Percentiles rank a stretch among this genome's conserved stretches.
These are phyloP conservation scores for Beauveria asiatica DNA, from an alignment of 2,329 filamentous ascomycete species.

Conservation along the genomic window DNA sequence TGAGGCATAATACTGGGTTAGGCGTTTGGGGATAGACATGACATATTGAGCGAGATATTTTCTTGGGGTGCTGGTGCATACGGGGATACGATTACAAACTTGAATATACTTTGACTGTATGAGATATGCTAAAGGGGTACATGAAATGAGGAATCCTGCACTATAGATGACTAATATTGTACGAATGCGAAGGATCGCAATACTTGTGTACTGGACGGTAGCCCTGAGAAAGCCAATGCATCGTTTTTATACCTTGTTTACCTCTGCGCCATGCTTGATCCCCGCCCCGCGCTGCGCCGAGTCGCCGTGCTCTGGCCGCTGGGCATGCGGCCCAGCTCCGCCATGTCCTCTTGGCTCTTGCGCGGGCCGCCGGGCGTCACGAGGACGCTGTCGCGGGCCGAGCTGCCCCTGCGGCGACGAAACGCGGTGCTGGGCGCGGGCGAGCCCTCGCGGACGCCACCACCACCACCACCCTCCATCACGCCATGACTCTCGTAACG, in stretches of 20 bases:
- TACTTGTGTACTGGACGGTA: too few relatives aligned
- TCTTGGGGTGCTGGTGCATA: neutral
- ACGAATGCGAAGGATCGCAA: neutral
- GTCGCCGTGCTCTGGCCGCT: slow-evolving; percentile 23
- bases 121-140: neutral
- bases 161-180: neutral
- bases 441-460: neutral
- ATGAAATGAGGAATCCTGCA: neutral
- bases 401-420: slow-evolving; percentile 5
- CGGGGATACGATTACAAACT: neutral
- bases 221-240: neutral
- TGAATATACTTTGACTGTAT: neutral
- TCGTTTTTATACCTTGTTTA: neutral
- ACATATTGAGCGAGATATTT: neutral
- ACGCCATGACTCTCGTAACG: neutral
- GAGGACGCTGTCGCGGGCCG: slow-evolving; percentile 19
- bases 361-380: slow-evolving; percentile 20
- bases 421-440: neutral
- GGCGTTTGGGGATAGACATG: neutral
- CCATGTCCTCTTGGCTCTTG: slow-evolving; percentile 27
- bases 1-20: neutral
- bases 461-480: neutral
- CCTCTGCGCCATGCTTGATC: slow-evolving; percentile 8
- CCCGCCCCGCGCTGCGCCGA: slow-evolving; percentile 19
- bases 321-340: slow-evolving; percentile 24